Evolutionary conservation across 164 flowering plant species (phyloP).

Genomic region (Magnolia changhungtana): DNA sequence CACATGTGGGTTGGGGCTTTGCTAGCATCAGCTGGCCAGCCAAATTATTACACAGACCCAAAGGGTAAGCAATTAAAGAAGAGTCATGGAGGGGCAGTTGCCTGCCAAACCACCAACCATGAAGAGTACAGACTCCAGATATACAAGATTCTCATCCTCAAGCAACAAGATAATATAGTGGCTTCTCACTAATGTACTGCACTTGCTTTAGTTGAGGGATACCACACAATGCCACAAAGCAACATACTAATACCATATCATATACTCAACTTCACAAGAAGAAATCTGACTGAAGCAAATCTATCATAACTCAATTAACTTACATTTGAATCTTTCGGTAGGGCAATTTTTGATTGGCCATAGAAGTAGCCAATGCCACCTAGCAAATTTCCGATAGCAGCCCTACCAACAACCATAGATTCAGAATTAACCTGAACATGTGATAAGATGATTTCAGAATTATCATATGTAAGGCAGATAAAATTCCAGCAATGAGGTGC

Average conservation of each 20-base stretch:
- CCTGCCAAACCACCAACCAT: too few relatives aligned
- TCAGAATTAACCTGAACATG: constrained; percentile 64
- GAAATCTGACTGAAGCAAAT: background rate
- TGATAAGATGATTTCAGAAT: constrained; percentile 11
- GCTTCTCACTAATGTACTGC: background rate
- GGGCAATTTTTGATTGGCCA: constrained; percentile 83
- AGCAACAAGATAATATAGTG: background rate
- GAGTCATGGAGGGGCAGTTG: too few relatives aligned
- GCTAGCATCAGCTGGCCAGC: too few relatives aligned
- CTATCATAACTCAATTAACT: constrained; percentile 22
- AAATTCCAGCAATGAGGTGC: background rate
- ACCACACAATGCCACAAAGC: background rate
- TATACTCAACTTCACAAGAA: background rate
- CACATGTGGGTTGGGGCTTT: too few relatives aligned
- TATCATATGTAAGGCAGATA: constrained; percentile 3
- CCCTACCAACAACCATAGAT: constrained; percentile 60
- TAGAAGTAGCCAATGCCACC: constrained; percentile 98
- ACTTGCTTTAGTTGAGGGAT: background rate
- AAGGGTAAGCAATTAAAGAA: too few relatives aligned
- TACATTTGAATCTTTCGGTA: constrained; percentile 49
- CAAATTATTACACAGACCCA: too few relatives aligned
- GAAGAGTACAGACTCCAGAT: too few relatives aligned
- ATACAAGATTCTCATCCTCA: too few relatives aligned
- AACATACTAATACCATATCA: constrained; percentile 1
- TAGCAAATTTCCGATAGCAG: constrained; percentile 79